Evolutionary conservation across 345 rosid genomes (phyloP), one percentile per base, ranked within the genome.

Genomic region (Rhizophora apiculata): DNA sequence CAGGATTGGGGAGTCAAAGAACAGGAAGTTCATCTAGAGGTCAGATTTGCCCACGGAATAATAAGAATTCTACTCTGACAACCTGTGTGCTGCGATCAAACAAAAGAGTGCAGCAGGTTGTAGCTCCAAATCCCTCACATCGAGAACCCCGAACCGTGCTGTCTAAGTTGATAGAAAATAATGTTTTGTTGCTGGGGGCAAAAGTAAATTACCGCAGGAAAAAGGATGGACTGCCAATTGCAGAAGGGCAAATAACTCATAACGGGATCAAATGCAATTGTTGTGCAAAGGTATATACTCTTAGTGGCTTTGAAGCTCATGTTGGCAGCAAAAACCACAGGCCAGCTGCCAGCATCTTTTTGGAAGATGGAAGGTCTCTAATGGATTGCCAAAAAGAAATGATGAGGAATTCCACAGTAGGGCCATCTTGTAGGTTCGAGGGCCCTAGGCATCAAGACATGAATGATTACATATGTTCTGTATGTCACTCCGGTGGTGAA

Each of bases 401-500:
- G 30, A 21, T 55, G 74, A 76, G 68, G 56, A 75, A 76, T 58
- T 68, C 26, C 26, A 30, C 52, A 53, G 68, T 62, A 65, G 75
- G 72, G 29, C 62, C 52, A 54, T 67, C 53, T 68, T 32, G 60
- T 72, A 71, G 63, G 63, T 71, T 80, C 79, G 72, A 69, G 70
- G 61, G 74, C 30, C 77, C 57, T 57, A 53, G 77, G 63, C 74
- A 32, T 64, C 74, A 69, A 63, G 78, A 77, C 29, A 83, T 79
- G 55, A 91, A 91, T 58, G 96, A 91, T 59, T 13, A 60, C 68
- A 48, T 82, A 71, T 91, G 98, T 78, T 82, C 96, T 6, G 68
- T 85, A 67, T 94, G 98, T 82, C 95, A 84, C 54, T 88, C 82
- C 46, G 97, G 97, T 3, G 96, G 98, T 51, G 82, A 87, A 63